Base-by-base conservation (phyloP, 2,329 filamentous ascomycete species). In the Biscogniauxia mediterranea region DNA sequence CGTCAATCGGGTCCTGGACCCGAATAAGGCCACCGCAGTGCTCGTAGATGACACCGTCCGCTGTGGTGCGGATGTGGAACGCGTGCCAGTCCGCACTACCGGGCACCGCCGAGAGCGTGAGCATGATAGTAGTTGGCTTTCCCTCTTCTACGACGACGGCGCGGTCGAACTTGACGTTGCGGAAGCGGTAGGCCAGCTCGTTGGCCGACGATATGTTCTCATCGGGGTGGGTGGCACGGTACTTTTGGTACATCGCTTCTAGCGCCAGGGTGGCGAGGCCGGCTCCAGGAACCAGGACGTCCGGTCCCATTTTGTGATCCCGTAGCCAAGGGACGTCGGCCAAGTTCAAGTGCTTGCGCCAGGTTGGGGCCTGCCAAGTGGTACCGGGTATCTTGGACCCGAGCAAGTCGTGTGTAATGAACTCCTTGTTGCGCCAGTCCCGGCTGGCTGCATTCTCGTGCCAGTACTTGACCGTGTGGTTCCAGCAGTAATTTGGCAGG, bases 271-370 rank as follows among this genome's bases (percentile, higher is more conserved):
- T 68, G 0, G 75, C 65, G 19, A 69, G 71, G 2, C 75, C 79
- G 4, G 75, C 70, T 1, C 71, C 79, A 38, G 80, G 76, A 42
- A 8, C 9, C 15, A 42, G 15, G 13, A 42, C 38, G 71, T 73
- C n/a, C n/a, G n/a, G n/a, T n/a, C 80, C 78, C 71, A 82, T 76
- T 23, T 66, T 64, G 69, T 82, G 81, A 62, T 82, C 79, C 13
- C 73, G 68, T 1, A 81, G 74, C 61, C 80, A 82, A 19, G 82
- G 73, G 0, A 70, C 46, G 13, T 68, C 52, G 9, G 17, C 51
- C 1, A 71, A 5, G 4, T 55, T 59, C 3, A 71, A 38, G 0
- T 1, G 8, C 3, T 66, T 61, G 3, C 58, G 52, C 55, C 57
- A 71, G 0, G 26, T 53, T 1, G 69, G 69, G 1, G 38, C 2